Base-by-base conservation (phyloP, 1,284 basidiomycete genomes). In the Boletus sp. region DNA sequence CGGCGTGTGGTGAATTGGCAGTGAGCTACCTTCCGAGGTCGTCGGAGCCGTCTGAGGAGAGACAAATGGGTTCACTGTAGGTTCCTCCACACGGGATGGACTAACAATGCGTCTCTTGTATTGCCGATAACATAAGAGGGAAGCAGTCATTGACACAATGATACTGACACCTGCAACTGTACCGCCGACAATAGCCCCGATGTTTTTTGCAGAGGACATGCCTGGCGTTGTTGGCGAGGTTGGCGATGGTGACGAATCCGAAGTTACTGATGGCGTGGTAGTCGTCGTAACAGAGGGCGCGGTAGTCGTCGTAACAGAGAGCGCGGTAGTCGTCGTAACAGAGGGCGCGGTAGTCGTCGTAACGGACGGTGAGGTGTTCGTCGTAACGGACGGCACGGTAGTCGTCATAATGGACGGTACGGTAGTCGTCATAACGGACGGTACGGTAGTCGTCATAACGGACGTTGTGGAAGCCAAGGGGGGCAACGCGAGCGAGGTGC, bases 171-270 rank as follows among this genome's bases (percentile, higher is more conserved):
- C 58, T 0, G 44, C 52, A 2, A 49, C 23, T 10, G 23, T 22
- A 14, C 52, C 56, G 22, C 56, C 58, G 2, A 44, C 17, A 14
- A 57, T 42, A 13, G 44, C 44, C 0, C 38, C 44, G 8, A 19
- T 29, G 19, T 44, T 44, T 39, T 6, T n/a, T 23, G 25, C 14
- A 17, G 51, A 25, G 14, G 38, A 19, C 1, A 33, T 2, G 3
- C 9, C 12, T 36, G 34, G 22, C 6, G 22, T 3, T 22, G 6
- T 6, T 6, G 6, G 5, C 5, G 46, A n/a, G 10, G 33, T 37
- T 4, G 22, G 26, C 13, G 39, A 36, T 7, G 19, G 10, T 7
- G 34, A 36, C 8, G 19, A 17, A 16, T 16, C 5, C 32, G 16
- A 14, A 17, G 6, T 35, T 13, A 17, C 2, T 35, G 12, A 20